phyloP scores from a whole-genome alignment of 106 monocot genomes.

The Apostasia shenzhenica region DNA sequence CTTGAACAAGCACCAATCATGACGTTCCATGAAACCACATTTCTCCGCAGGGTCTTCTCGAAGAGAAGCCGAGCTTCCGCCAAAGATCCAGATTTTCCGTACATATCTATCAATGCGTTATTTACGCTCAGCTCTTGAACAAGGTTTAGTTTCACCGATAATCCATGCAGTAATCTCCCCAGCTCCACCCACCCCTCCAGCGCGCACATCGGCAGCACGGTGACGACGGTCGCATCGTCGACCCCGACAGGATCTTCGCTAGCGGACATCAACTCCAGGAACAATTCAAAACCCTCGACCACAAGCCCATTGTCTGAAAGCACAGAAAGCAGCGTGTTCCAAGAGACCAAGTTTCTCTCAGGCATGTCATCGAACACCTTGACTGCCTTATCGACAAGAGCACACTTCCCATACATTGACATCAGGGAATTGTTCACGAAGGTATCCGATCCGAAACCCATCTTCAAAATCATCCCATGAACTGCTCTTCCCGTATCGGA shows the following conservation, averaged over 20 bases:
- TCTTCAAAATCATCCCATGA: slow-evolving; percentile 42
- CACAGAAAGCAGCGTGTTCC: slow-evolving; percentile 33
- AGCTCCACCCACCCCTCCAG: slow-evolving; percentile 37
- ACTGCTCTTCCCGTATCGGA: slow-evolving; percentile 14
- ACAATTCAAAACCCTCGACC: slow-evolving; percentile 25
- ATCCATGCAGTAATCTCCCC: slow-evolving; percentile 43
- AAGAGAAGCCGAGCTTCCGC: slow-evolving; percentile 36
- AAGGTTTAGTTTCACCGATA: slow-evolving; percentile 36
- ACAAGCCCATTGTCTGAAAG: slow-evolving; percentile 28
- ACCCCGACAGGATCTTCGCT: slow-evolving; percentile 3
- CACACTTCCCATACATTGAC: slow-evolving; percentile 51
- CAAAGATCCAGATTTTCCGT: slow-evolving; percentile 40
- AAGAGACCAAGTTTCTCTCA: slow-evolving; percentile 44
- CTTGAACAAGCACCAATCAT: slow-evolving; percentile 59
- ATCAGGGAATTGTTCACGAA: slow-evolving; percentile 49
- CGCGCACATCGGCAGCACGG: slow-evolving; percentile 47
- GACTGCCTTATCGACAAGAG: slow-evolving; percentile 24
- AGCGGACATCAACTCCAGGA: slow-evolving; percentile 21
- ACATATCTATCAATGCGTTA: slow-evolving; percentile 62
- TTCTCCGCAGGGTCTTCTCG: slow-evolving; percentile 6
- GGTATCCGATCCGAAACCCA: slow-evolving; percentile 24
- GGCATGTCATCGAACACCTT: slow-evolving; percentile 36
- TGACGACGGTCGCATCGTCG: slow-evolving; percentile 50
- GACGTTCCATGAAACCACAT: slow-evolving; percentile 64
- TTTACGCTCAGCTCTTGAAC: slow-evolving; percentile 27